Base-by-base conservation (phyloP, 176 grass and related monocot genomes). In the Aegilops speltoides region DNA sequence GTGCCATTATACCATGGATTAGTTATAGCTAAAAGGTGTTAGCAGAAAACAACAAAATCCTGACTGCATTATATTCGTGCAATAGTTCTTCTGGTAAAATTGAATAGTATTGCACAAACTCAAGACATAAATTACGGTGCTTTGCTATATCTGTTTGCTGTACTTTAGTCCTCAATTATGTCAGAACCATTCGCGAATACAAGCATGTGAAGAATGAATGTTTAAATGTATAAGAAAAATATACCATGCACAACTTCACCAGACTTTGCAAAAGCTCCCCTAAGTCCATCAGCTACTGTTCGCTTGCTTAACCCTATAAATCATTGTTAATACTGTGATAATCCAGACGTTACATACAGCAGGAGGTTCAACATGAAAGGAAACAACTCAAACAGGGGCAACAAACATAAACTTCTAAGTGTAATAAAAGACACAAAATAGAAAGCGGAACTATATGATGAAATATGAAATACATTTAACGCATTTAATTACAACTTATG, bases 261-360 rank as follows among this genome's bases (percentile, higher is more conserved):
- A 71, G 95, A 98, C 70, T 89, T 92, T 84, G 87, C 76, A 88
- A 92, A 96, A 67, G 91, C 89, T 20, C 88, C 79, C 83, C 82
- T 86, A 48, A 94, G 92, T 73, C 92, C 90, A 6, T 94, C 96
- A 38, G 88, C 82, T 72, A 92, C 62, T 32, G 92, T 96, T 36
- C 88, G 86, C 88, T 95, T 98, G 82, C 93, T 94, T 64, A 98
- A 79, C 34, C 96, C 96, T 96, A 80, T 34, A 92, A 73, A 40
- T 68, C 28, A 66, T 62, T 32, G 10, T 61, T 52, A 17, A 59
- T 68, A 67, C 72, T 20, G 79, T 79, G 3, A 52, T n/a, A 60
- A 45, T 48, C 45, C 62, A 77, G 20, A 75, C 22, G 46, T 25
- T 65, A 29, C 61, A 19, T 64, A 29, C 38, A 64, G 13, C 28